Evolutionary conservation across 1,284 basidiomycete genomes (phyloP).

Genomic region (Trichosporon sp.): DNA sequence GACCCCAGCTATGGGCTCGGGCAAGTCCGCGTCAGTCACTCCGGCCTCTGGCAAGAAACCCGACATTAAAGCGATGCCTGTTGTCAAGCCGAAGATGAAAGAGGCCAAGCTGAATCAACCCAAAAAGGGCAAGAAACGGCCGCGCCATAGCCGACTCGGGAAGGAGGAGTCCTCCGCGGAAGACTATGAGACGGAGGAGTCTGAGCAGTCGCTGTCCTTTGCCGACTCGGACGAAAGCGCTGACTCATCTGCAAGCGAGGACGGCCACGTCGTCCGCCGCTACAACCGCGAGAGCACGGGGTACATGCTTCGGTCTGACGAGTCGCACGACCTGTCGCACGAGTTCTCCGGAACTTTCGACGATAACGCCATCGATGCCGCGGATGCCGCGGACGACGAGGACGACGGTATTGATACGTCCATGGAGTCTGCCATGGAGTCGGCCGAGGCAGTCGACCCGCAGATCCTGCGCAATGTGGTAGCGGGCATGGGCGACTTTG

Average conservation of each 20-base stretch:
- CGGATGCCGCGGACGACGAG: neutral
- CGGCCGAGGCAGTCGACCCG: slow-evolving; percentile 15
- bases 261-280: neutral
- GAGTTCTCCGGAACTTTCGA: neutral
- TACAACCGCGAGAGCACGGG: slow-evolving; percentile 10
- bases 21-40: neutral
- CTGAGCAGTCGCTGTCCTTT: neutral
- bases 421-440: neutral
- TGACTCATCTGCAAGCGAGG: slow-evolving; percentile 1
- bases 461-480: slow-evolving; percentile 15
- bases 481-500: neutral
- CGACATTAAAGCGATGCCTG: neutral
- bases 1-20: neutral
- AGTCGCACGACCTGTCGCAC: neutral
- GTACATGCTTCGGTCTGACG: slow-evolving; percentile 5
- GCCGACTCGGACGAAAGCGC: slow-evolving; percentile 6
- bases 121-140: neutral
- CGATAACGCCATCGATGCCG: neutral
- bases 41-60: neutral
- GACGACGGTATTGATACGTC: neutral
- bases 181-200: slow-evolving; percentile 12
- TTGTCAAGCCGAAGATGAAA: neutral
- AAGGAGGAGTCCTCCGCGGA: slow-evolving; percentile 3
- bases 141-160: neutral
- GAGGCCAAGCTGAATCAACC: neutral